A percentile compares a stretch with the other conserved stretches of the same genome.
Evolutionary conservation across 1,284 basidiomycete species (phyloP).

Genomic region (Prillingera fragicola): DNA sequence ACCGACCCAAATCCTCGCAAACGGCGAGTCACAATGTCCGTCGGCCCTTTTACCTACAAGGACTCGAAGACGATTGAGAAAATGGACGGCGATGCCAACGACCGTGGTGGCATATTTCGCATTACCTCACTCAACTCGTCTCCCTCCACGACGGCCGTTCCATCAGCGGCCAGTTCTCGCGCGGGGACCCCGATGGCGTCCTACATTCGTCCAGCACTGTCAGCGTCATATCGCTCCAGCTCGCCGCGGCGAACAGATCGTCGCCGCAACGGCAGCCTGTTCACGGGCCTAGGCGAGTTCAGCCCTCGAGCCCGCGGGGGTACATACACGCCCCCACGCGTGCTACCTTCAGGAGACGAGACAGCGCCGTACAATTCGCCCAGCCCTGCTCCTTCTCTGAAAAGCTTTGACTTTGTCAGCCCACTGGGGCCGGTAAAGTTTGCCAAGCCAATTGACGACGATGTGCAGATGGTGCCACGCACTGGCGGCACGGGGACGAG

Average conservation of each 20-base stretch:
- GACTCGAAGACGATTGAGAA: conserved; percentile 9
- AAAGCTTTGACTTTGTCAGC: conserved; percentile 41
- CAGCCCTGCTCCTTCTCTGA: conserved; percentile 18
- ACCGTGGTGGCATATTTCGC: conserved; percentile 21
- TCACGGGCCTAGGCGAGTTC: conserved; percentile 28
- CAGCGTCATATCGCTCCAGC: conserved; percentile 26
- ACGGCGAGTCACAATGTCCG: conserved; percentile 9
- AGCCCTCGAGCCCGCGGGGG: conserved; percentile 30
- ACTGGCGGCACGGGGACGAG: not conserved
- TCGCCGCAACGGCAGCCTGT: conserved; percentile 23
- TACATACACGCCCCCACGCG: conserved; percentile 39
- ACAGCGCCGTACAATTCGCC: conserved; percentile 25
- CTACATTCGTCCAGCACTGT: conserved; percentile 35
- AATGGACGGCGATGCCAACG: conserved; percentile 11
- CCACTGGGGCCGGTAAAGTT: conserved; percentile 30
- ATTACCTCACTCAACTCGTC: conserved; percentile 1
- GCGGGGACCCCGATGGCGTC: conserved; percentile 18
- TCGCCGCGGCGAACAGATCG: conserved; percentile 37
- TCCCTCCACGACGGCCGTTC: conserved; percentile 1
- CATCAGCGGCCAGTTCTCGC: conserved; percentile 4
- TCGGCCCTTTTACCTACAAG: conserved; percentile 4
- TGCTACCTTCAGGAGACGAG: conserved; percentile 40
- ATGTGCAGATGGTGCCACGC: conserved; percentile 7
- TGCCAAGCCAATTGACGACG: conserved; percentile 8
- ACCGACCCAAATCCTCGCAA: conserved; percentile 4